Evolutionary conservation across 2,329 filamentous ascomycete species (phyloP), one percentile per base, ranked within the genome.

Genomic region (Arachnomyces sp.): DNA sequence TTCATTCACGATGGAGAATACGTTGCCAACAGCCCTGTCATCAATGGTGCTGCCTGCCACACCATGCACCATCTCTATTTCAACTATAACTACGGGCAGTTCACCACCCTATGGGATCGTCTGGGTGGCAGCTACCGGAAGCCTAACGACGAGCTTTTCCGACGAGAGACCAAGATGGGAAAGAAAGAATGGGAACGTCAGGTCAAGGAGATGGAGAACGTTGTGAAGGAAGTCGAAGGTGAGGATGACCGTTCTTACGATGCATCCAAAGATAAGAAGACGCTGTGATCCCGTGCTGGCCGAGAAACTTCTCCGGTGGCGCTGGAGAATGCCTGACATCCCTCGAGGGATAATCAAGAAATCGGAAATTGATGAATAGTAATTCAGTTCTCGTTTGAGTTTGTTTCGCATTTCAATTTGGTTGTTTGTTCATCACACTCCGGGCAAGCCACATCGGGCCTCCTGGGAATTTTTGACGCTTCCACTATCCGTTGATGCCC

Each of bases 1-100:
- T 75, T 95, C 68, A 95, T 96, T 56, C 80, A 96, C 64, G 90
- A 96, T 55, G 90, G 90, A 55, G 90, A 96, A 68, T 95, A 94
- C 60, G 78, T 93, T 12, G 83, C 87, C 56, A 85, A 95, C 67
- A 86, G 83, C 55, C 84, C 87, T n/a, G 64, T 95, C 52, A 80
- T 95, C 66, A 96, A 96, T 61, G 90, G 90, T 38, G 88, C 90
- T 9, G 90, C 90, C 18, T 95, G 90, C 72, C 90, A 95, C 64
- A 87, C 84, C 15, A 78, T 89, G 74, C 90, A 96, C 65, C 90
- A 95, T 60, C 65, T 88, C 30, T 85, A 86, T 65, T 86, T 86
- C 71, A 84, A 85, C 68, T 86, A 85, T 73, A 95, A 95, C 69
- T 95, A 94, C 56, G 89, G 89, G 43, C 89, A 95, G 63, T 95